Percentiles rank a stretch among this genome's conserved stretches.
Evolutionary conservation across 306 rosid species (phyloP).

Genomic region (Ochetophila trinervis): DNA sequence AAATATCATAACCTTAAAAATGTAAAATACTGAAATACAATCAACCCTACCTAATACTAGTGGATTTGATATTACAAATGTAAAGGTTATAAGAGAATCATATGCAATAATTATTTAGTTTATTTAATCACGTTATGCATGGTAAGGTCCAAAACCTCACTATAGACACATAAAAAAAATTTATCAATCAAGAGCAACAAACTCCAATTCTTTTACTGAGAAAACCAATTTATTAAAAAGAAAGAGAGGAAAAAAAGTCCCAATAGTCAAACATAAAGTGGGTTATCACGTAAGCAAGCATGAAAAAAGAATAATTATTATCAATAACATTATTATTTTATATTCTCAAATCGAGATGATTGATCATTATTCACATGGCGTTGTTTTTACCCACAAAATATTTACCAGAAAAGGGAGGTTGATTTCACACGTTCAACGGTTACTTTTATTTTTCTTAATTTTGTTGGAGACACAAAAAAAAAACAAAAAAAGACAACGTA

Average conservation of each 20-base stretch:
- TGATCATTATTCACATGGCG: not conserved
- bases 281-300: slow-evolving; percentile 30
- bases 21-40: too few species aligned
- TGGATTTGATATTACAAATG: too few species aligned
- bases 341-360: slow-evolving; percentile 6
- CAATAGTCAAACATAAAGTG: slow-evolving; percentile 26
- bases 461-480: not conserved
- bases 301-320: not conserved
- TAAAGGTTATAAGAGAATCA: too few species aligned
- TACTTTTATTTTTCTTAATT: not conserved
- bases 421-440: slow-evolving; percentile 3
- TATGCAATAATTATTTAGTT: too few species aligned
- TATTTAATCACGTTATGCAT: too few species aligned
- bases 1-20: too few species aligned
- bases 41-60: too few species aligned
- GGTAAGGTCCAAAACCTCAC: too few species aligned
- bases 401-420: slow-evolving; percentile 3
- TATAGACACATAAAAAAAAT: too few species aligned
- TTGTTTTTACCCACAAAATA: not conserved
- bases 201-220: not conserved
- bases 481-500: not conserved
- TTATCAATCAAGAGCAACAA: not conserved
- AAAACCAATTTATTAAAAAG: not conserved
- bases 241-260: too few species aligned
- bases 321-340: not conserved